Percentiles rank a stretch among this genome's conserved stretches.
Evolutionary conservation across 768 basidiomycete genomes (phyloP).

Genomic region (Steccherinum ochraceum): DNA sequence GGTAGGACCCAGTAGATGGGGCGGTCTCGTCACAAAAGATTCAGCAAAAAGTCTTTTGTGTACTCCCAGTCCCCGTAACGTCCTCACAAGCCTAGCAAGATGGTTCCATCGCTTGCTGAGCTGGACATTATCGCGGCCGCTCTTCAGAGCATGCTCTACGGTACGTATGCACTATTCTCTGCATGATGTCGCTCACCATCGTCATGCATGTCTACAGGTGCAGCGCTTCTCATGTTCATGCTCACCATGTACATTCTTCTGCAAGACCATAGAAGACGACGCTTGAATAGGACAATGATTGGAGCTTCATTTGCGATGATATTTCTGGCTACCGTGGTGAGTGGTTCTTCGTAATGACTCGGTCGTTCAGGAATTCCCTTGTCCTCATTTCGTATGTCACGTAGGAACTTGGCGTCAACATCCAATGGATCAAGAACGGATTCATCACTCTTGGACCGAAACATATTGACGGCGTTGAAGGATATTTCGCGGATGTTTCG

Average conservation of each 20-base stretch:
- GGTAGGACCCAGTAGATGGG: no score
- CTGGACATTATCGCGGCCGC: constrained; percentile 15
- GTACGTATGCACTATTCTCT: constrained; percentile 2
- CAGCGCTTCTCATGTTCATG: constrained; percentile 18
- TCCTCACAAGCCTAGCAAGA: no score
- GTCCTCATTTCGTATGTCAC: not conserved
- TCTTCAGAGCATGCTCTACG: constrained; percentile 17
- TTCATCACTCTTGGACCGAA: constrained; percentile 9
- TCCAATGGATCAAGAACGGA: constrained; percentile 7
- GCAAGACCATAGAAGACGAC: constrained; percentile 11
- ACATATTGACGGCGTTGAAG: not conserved
- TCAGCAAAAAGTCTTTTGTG: no score
- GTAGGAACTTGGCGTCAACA: constrained; percentile 15
- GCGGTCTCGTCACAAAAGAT: no score
- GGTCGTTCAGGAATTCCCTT: not conserved
- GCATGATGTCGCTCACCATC: not conserved
- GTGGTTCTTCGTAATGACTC: no score
- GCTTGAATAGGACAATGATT: constrained; percentile 13
- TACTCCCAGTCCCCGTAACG: no score
- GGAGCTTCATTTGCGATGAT: constrained; percentile 13
- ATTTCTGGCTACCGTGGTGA: constrained; percentile 14
- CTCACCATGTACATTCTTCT: constrained; percentile 19
- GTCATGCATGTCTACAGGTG: constrained; percentile 8
- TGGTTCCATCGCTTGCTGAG: no score
- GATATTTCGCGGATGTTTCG: constrained; percentile 10